Percentiles rank a stretch among this genome's conserved stretches.
phyloP scores from a whole-genome alignment of 495 filamentous ascomycete species.

The Bombardia bombarda region DNA sequence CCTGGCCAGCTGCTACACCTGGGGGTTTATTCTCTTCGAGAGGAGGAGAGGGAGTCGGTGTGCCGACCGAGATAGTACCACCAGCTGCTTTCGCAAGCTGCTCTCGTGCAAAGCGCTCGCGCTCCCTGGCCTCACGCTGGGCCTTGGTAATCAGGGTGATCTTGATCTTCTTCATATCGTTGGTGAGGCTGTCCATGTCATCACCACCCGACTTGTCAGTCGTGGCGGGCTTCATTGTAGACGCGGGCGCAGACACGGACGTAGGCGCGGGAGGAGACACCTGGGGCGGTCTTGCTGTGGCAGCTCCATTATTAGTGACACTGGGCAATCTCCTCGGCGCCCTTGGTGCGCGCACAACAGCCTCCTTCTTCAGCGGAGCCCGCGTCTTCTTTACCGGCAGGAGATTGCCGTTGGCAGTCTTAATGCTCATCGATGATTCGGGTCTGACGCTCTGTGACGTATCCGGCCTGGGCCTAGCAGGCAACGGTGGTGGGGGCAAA shows the following conservation, averaged over 20 bases:
- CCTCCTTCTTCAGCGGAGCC: slow-evolving; percentile 27
- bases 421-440: slow-evolving; percentile 29
- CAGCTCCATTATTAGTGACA: slow-evolving; percentile 17
- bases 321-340: slow-evolving; percentile 29
- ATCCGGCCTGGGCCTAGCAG: slow-evolving; percentile 22
- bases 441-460: slow-evolving; percentile 32
- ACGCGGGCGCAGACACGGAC: background rate
- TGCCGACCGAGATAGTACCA: no score
- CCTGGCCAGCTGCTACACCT: no score
- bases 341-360: slow-evolving; percentile 21
- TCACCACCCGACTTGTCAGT: slow-evolving; percentile 17
- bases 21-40: slow-evolving; percentile 6
- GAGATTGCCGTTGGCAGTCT: slow-evolving; percentile 16
- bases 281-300: background rate
- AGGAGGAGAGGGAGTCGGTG: slow-evolving; percentile 12
- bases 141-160: slow-evolving; percentile 65
- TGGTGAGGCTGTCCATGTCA: slow-evolving; percentile 54
- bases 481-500: no score
- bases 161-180: slow-evolving; percentile 68
- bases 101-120: slow-evolving; percentile 21
- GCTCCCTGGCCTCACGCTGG: slow-evolving; percentile 51
- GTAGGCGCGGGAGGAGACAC: slow-evolving; percentile 3
- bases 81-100: slow-evolving; percentile 19
- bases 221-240: background rate
- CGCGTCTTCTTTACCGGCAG: slow-evolving; percentile 24